A percentile compares a stretch with the other conserved stretches of the same genome.
These are phyloP conservation scores for Pharus latifolius DNA, from an alignment of 176 grass and related monocot species.

Conservation along the genomic window DNA sequence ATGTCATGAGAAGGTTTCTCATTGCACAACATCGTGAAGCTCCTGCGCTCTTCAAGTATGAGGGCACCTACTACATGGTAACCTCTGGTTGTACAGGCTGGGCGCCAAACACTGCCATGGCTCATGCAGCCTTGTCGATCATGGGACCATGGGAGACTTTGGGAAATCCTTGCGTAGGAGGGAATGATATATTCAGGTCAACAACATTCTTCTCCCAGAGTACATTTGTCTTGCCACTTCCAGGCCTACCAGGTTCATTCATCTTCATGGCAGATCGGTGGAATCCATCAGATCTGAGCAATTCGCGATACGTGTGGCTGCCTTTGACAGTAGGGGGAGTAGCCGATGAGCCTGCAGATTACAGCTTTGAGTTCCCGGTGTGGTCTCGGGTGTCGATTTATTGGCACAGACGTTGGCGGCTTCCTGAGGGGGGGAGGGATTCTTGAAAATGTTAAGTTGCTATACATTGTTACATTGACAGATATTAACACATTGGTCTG, in stretches of 20 bases:
- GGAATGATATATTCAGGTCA: slow-evolving; percentile 62
- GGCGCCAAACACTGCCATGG: slow-evolving; percentile 76
- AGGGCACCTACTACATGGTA: slow-evolving; percentile 92
- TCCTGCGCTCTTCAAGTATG: slow-evolving; percentile 69
- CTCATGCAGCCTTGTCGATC: slow-evolving; percentile 68
- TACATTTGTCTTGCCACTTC: slow-evolving; percentile 73
- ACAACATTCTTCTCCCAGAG: slow-evolving; percentile 95
- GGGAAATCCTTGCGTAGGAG: slow-evolving; percentile 79
- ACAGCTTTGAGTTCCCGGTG: slow-evolving; percentile 90
- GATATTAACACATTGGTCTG: slow-evolving; percentile 21
- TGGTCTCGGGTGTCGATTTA: slow-evolving; percentile 94
- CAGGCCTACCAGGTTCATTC: slow-evolving; percentile 62
- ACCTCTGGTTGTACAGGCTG: slow-evolving; percentile 89
- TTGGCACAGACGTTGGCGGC: slow-evolving; percentile 77
- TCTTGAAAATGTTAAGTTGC: slow-evolving; percentile 34
- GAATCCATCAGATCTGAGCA: slow-evolving; percentile 70
- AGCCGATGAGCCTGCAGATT: slow-evolving; percentile 82
- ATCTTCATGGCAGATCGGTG: slow-evolving; percentile 98
- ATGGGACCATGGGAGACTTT: slow-evolving; percentile 93
- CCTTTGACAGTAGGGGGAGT: slow-evolving; percentile 72
- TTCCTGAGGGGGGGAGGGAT: slow-evolving; percentile 63
- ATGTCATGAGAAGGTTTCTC: slow-evolving; percentile 45
- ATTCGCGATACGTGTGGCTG: slow-evolving; percentile 87
- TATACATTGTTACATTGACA: slow-evolving; percentile 25
- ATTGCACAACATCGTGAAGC: slow-evolving; percentile 76